Evolutionary conservation across 805 yeast genomes (phyloP), one percentile per base, ranked within the genome.

Genomic region (Dipodascus geniculatus): DNA sequence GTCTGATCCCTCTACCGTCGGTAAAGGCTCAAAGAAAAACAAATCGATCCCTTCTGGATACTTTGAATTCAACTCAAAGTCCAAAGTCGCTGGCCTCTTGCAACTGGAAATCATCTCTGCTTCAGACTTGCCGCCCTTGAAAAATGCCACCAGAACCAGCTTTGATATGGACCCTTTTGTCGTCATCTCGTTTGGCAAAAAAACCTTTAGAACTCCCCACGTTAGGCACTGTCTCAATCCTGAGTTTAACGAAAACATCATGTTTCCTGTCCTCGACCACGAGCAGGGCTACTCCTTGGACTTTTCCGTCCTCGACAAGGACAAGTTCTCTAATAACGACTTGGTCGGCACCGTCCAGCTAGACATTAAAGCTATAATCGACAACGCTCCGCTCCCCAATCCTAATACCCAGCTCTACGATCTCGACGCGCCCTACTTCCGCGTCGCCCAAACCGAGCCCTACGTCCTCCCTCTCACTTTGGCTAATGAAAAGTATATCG

Each of bases 111-210:
- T 91, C 20, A 75, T 80, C 2, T 78, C 84, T 1, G 88, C 91
- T 9, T 70, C 79, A 1, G 88, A 83, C 54, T 71, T 91, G 38
- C 99, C 99, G 0, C 87, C 95, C 0, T 74, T 83, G 53, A 76
- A 77, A 48, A 83, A 84, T 58, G 70, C 86, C 14, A 80, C 86
- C 0, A 72, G 89, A 8, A 79, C 87, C 22, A 83, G 90, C 1
- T 91, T 85, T 64, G 96, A 89, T 67, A 87, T 93, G 95, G 99
- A 93, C 64, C 98, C 98, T 1, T 93, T 91, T 69, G 91, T 91
- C 2, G 88, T 91, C 19, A 83, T 88, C 1, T 82, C 96, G 0
- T 88, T 91, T 67, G 96, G 96, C 9, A 83, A 85, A 61, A 84
- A 84, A 58, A 88, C 91, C 0, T 91, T 80, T 66, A 78, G 95